Conservation (phyloP, 129 eudicot species). For the Glebionis coronaria region DNA sequence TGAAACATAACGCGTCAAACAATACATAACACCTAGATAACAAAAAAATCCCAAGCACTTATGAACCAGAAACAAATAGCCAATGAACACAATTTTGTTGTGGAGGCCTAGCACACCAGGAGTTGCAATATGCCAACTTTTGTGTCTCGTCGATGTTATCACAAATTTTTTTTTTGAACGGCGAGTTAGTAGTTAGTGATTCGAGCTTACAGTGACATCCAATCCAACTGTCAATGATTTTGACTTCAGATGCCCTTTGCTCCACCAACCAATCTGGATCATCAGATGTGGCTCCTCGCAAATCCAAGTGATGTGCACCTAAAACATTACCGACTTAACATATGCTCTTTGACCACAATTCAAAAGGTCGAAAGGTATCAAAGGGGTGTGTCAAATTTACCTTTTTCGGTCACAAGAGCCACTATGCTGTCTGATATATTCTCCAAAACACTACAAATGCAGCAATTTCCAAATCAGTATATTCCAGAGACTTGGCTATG, state of each 20-base stretch:
- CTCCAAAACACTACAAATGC: constrained; percentile 65
- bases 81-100: no score
- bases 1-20: no score
- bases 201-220: no score
- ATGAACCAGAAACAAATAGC: no score
- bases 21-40: no score
- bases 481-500: neutral
- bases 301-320: constrained; percentile 98
- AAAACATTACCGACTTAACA: constrained; percentile 2
- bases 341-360: neutral
- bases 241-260: constrained; percentile 63
- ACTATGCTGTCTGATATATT: constrained; percentile 66
- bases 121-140: no score
- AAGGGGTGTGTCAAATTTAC: constrained; percentile 30
- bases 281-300: constrained; percentile 61
- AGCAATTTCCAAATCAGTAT: neutral
- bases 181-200: no score
- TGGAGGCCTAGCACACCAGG: no score
- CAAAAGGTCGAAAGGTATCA: constrained; percentile 4
- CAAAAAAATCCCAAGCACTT: no score
- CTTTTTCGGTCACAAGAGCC: constrained; percentile 77
- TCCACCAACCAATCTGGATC: constrained; percentile 94
- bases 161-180: no score
- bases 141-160: no score
- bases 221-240: constrained; percentile 66